Base-by-base conservation (phyloP, 805 yeast species). In the Cyberlindnera sargentensis region DNA sequence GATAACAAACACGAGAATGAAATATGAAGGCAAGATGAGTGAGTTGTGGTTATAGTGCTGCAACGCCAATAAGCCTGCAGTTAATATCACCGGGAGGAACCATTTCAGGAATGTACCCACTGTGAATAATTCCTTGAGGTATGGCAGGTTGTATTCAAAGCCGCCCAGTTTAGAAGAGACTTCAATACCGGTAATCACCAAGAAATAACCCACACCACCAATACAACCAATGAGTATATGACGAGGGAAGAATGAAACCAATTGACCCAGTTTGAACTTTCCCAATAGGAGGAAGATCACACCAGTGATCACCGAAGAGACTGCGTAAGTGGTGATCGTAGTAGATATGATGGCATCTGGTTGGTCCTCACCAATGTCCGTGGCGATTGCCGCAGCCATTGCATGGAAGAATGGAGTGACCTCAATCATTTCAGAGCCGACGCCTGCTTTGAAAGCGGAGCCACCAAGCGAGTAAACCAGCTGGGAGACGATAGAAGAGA, bases 381-480 rank as follows among this genome's bases (percentile, higher is more conserved):
- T 59, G 61, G 82, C 68, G 39, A 93, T 81, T 10, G 82, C 68
- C 27, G 76, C 68, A 1, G 97, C 97, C 95, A 93, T 90, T 3
- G 95, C 75, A 58, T 93, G 99, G 70, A 91, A 91, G 62, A 93
- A 93, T 2, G 99, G 99, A 2, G 96, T 95, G n/a, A 93, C 88
- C 62, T 93, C 99, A 51, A 93, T 93, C 99, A 93, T 93, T 65
- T 93, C 98, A 4, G 96, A 85, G 1, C 99, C 99, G 36, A 91
- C 80, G n/a, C 95, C 96, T 2, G 89, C 75, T 48, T 78, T 79
- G 67, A 93, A 91, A 7, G 86, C 84, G 11, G 96, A 86, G 1
- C 95, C 95, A 11, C 99, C 99, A 25, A 86, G 63, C 0, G 97
- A 89, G 59, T 78, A 90, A 5, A 88, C 85, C 49, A 89, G 65